Percentiles rank a stretch among this genome's conserved stretches.
These are phyloP conservation scores for Sclerotinia trifoliorum DNA, from an alignment of 2,329 filamentous ascomycete genomes.

Conservation along the genomic window DNA sequence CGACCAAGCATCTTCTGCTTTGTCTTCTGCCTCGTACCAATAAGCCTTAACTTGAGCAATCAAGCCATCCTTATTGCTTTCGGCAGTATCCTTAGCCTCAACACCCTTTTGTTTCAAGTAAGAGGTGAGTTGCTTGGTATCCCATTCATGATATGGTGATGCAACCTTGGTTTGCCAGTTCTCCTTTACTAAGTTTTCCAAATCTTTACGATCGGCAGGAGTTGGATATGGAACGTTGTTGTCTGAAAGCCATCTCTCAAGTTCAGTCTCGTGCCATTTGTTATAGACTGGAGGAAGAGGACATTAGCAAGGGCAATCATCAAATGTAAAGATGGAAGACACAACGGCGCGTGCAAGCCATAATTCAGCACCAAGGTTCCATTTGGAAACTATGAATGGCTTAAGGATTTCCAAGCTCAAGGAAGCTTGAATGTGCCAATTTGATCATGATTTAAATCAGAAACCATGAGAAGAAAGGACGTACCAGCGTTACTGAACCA, in stretches of 20 bases:
- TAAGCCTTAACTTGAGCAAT: conserved; percentile 65
- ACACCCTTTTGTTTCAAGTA: conserved; percentile 72
- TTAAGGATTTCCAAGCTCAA: conserved; percentile 15
- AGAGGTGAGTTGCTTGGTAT: conserved; percentile 62
- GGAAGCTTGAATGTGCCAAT: conserved; percentile 12
- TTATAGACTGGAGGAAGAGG: conserved; percentile 71
- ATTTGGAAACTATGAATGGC: neutral
- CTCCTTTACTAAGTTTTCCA: conserved; percentile 84
- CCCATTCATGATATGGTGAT: conserved; percentile 75
- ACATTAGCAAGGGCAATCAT: conserved; percentile 31
- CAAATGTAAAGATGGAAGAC: neutral
- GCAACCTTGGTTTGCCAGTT: conserved; percentile 83
- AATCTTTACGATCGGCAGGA: conserved; percentile 85
- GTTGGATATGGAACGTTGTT: conserved; percentile 88
- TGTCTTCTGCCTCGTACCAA: conserved; percentile 80
- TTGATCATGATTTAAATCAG: neutral
- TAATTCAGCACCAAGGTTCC: neutral
- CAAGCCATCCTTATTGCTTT: conserved; percentile 67
- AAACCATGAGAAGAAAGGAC: conserved; percentile 40
- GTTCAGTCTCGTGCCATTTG: conserved; percentile 97
- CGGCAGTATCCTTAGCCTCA: conserved; percentile 64
- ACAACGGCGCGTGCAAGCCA: neutral
- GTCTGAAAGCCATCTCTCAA: conserved; percentile 95
- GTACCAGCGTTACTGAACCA: conserved; percentile 87
- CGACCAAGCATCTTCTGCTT: conserved; percentile 67